Evolutionary conservation across 169 alveolate species (phyloP).

Genomic region (Cryptosporidium ryanae): DNA sequence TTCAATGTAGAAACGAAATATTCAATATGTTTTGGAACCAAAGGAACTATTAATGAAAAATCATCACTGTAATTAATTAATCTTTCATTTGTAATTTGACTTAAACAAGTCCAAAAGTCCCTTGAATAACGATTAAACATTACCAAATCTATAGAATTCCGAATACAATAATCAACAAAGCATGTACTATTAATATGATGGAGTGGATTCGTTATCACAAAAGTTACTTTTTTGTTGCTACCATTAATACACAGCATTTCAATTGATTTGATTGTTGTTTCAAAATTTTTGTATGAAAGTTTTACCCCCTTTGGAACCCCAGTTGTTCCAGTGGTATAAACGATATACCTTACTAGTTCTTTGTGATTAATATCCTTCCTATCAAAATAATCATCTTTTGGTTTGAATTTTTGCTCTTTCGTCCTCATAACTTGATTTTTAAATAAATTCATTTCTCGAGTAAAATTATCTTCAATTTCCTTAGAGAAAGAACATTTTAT

Average conservation of each 20-base stretch:
- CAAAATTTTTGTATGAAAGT: constrained; percentile 53
- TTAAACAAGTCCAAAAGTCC: constrained; percentile 27
- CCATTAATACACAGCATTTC: constrained; percentile 1
- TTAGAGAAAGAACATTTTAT: not conserved
- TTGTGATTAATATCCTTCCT: not conserved
- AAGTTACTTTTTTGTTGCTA: constrained; percentile 4
- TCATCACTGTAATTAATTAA: constrained; percentile 3
- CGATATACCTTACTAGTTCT: constrained; percentile 26
- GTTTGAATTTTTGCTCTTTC: not conserved
- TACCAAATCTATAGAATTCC: constrained; percentile 34
- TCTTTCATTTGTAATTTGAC: not conserved
- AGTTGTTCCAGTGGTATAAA: constrained; percentile 80
- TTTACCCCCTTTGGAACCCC: constrained; percentile 77
- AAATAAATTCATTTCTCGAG: not conserved
- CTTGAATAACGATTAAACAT: constrained; percentile 37
- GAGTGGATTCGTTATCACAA: constrained; percentile 78
- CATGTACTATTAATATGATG: constrained; percentile 79
- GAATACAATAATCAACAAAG: constrained; percentile 67
- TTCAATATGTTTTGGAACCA: constrained; percentile 70
- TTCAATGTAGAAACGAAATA: constrained; percentile 30
- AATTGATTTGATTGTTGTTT: constrained; percentile 7
- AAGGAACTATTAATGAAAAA: constrained; percentile 22
- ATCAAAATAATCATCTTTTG: not conserved
- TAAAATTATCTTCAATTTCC: not conserved
- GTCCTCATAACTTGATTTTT: not conserved